Base-by-base conservation (phyloP, 2,329 filamentous ascomycete genomes). In the Diaporthe caulivora region DNA sequence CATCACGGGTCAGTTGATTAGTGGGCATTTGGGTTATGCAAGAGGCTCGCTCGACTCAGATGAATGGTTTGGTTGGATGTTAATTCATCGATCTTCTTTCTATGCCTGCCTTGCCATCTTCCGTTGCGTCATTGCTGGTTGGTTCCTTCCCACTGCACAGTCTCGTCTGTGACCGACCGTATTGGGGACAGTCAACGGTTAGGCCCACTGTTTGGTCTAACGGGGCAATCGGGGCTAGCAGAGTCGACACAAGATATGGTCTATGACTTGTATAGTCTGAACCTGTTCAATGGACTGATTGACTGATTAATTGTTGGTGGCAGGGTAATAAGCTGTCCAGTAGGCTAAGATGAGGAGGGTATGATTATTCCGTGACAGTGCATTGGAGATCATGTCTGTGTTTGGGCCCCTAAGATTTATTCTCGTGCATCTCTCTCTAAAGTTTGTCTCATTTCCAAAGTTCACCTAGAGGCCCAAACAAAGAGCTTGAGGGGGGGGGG, bases 1-100 rank as follows among this genome's bases (percentile, higher is more conserved):
- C 60, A 64, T 64, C 17, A 64, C 26, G 29, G 29, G 60, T 18
- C 60, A 40, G 40, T 49, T 49, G 40, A 64, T 64, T 64, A 64
- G 60, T 64, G 60, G 42, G 26, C 42, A 64, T 64, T 64, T 64
- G 34, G 5, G 18, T 26, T 42, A 60, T 42, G 55, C 55, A 60
- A 26, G 8, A 17, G 37, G 13, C 37, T 24, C 55, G 42, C 4
- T 6, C 55, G n/a, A n/a, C n/a, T n/a, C 55, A 34, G 26, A 60
- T 42, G 55, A 26, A 26, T n/a, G n/a, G n/a, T n/a, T n/a, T n/a
- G n/a, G n/a, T n/a, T 60, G 34, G 55, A 58, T 40, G 54, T 37
- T 31, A 21, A 10, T 29, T 37, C 31, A 57, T 15, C 18, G n/a
- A n/a, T n/a, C n/a, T n/a, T n/a, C n/a, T 34, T 34, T n/a, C n/a